Base-by-base conservation (phyloP, 768 basidiomycete species). In the Mycena polygramma region DNA sequence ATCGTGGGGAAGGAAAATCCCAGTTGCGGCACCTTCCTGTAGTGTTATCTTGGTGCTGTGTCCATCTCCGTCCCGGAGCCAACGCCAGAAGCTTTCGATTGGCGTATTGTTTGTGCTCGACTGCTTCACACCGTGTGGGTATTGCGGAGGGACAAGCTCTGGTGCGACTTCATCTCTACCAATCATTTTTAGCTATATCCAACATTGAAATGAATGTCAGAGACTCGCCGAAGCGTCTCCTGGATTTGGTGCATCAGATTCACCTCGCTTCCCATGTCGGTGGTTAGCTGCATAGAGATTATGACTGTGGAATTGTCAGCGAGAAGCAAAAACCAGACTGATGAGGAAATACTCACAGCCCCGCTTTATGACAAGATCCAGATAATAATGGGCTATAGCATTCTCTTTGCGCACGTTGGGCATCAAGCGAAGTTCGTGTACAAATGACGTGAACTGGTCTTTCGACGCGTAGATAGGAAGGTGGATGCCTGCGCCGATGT, bases 91-190 rank as follows among this genome's bases (percentile, higher is more conserved):
- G 20, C 39, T 48, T 55, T 52, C 69, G 19, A 66, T 57, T 13
- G 41, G 52, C 37, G 37, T 71, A 30, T 64, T 63, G 39, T 58
- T 48, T 13, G 36, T 65, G 43, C 46, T 73, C 49, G 35, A 65
- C 36, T 51, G 68, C 45, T 51, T 67, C 8, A 48, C 43, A 10
- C 45, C 26, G 20, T 60, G 45, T 2, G 58, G 58, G 7, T 14
- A 48, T n/a, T 46, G 7, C 4, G 45, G 58, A 3, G 58, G 58
- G 8, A n/a, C 26, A 35, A 46, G 20, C 20, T 46, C 43, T 2
- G 58, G 58, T 3, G 58, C 58, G 8, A 48, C 58, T 9, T 48
- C 45, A 39, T 39, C 39, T 39, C 13, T 7, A 39, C 39, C 39
- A n/a, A n/a, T 39, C 39, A 39, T 39, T 13, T 13, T 13, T 39